Percentiles rank a stretch among this genome's conserved stretches.
Conservation (phyloP, 495 filamentous ascomycete genomes). For the Daldinia vernicosa region DNA sequence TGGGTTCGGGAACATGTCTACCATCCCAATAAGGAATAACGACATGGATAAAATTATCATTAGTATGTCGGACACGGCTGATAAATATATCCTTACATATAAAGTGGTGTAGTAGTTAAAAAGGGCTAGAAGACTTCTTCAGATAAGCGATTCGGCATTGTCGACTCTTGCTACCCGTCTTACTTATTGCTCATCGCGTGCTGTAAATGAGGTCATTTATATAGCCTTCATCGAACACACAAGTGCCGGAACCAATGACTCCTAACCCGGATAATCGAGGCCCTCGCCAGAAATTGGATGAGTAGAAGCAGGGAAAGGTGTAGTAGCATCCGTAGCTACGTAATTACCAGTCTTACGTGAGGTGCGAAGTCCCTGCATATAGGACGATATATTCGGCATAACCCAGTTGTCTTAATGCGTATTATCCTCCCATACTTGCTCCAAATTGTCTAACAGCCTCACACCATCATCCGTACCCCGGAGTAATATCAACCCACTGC, state of each 20-base stretch:
- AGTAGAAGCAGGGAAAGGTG: background rate
- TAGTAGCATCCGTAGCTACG: background rate
- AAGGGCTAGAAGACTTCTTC: background rate
- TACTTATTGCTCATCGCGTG: background rate
- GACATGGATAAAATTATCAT: background rate
- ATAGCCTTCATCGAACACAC: background rate
- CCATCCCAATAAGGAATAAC: background rate
- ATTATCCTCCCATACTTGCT: background rate
- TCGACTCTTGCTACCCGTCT: background rate
- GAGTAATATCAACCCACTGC: background rate
- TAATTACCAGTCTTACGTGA: background rate
- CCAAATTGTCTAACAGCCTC: background rate
- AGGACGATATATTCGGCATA: conserved; percentile 4
- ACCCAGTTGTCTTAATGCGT: background rate
- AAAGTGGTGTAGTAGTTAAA: background rate
- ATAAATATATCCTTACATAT: conserved; percentile 16
- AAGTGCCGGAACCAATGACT: conserved; percentile 1
- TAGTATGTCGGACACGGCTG: conserved; percentile 17
- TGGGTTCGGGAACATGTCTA: background rate
- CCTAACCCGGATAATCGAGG: conserved; percentile 1
- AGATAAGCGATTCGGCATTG: conserved; percentile 12
- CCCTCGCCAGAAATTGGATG: background rate
- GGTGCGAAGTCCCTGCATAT: conserved; percentile 2
- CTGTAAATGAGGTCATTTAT: conserved; percentile 5
- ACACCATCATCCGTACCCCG: background rate